Evolutionary conservation across 345 rosid genomes (phyloP), one percentile per base, ranked within the genome.

Genomic region (Lumnitzera racemosa): DNA sequence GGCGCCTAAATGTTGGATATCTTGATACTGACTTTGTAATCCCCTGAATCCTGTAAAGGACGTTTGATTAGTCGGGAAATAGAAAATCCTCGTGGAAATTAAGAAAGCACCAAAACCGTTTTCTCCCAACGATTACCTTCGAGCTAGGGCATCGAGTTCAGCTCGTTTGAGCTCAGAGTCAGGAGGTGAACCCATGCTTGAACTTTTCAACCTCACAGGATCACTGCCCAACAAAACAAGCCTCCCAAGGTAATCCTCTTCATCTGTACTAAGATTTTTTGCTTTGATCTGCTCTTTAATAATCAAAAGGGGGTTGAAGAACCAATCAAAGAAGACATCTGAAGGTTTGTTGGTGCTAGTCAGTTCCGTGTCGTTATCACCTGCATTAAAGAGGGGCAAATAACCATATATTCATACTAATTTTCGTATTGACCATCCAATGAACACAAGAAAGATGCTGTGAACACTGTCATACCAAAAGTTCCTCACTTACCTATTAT

Each of bases 261-360:
- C 97, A 51, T 58, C 82, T 24, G 75, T 79, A 2, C 86, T 70
- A 41, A 95, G 75, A 36, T 88, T 83, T 46, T 80, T 78, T 9
- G 95, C 99, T 72, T 75, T 75, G 47, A 95, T 83, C 79, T 95
- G 99, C 15, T 95, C 97, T 72, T 86, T 90, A 55, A 95, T 78
- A 68, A 90, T 73, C 76, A 95, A 56, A 63, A 95, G 79, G 11
- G 99, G 99, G 61, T 82, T 77, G 59, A 95, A 71, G 75, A 94
- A 95, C 99, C 97, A 95, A 53, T 90, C 97, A 16, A 80, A 95
- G 77, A 86, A 81, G 49, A 72, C 60, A 46, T 95, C 99, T 74
- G 81, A 90, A 0, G 99, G 97, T 14, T 91, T 82, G 76, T 86
- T 90, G 12, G 76, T 68, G 61, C 70, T 66, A 0, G 95, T 90